Evolutionary conservation across 2,329 filamentous ascomycete genomes (phyloP).

Genomic region (Hypoxylon sp.): DNA sequence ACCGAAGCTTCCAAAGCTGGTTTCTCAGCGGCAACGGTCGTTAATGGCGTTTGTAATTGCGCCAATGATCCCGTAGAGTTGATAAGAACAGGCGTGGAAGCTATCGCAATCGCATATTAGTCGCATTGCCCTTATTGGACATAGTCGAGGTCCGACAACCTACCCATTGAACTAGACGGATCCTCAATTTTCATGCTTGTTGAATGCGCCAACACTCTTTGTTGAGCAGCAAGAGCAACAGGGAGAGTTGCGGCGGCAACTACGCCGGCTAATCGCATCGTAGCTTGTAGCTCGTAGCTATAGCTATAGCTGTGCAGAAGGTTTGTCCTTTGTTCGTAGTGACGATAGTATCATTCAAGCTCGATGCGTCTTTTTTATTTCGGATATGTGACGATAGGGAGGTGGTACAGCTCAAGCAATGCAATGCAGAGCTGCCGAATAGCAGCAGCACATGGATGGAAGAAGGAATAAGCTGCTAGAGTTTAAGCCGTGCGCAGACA

Average conservation of each 20-base stretch:
- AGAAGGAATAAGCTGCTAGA: conserved; percentile 2
- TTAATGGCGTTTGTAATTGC: conserved; percentile 39
- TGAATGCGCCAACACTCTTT: conserved; percentile 43
- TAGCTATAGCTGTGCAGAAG: conserved; percentile 10
- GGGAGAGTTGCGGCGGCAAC: conserved; percentile 39
- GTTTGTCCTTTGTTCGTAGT: conserved; percentile 11
- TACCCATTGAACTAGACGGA: conserved; percentile 42
- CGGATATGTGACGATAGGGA: conserved; percentile 20
- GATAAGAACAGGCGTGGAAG: conserved; percentile 37
- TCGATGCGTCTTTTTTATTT: conserved; percentile 16
- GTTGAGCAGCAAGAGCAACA: conserved; percentile 41
- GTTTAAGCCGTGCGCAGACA: conserved; percentile 1
- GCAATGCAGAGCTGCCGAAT: conserved; percentile 30
- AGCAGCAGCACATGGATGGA: conserved; percentile 37
- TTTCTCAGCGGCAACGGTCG: conserved; percentile 48
- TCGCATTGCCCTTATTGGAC: conserved; percentile 1
- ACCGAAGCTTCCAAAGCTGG: conserved; percentile 52
- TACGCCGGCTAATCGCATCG: conserved; percentile 48
- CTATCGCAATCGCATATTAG: conserved; percentile 34
- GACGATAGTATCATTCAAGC: conserved; percentile 20
- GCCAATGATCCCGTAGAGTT: conserved; percentile 46
- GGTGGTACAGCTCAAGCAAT: conserved; percentile 22
- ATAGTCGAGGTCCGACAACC: conserved; percentile 6
- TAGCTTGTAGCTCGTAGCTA: conserved; percentile 7
- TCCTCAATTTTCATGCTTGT: conserved; percentile 43